Percentiles rank a stretch among this genome's conserved stretches.
Evolutionary conservation across 202 grass and related monocot genomes (phyloP).

Genomic region (Saccharum hybrid): DNA sequence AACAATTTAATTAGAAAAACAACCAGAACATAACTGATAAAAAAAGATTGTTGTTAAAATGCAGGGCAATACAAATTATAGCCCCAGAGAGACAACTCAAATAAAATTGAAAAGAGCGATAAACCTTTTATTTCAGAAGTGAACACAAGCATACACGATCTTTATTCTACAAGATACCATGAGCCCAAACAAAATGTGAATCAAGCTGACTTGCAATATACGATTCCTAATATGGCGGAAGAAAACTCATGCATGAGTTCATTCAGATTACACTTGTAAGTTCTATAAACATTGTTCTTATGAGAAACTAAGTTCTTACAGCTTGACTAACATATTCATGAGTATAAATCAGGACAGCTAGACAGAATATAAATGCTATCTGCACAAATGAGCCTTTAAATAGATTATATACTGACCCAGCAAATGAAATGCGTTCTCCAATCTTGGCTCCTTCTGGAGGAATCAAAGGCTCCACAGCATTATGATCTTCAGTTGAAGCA

Average conservation of each 20-base stretch:
- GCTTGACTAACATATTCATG: slow-evolving; percentile 3
- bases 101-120: neutral
- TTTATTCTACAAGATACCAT: neutral
- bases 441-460: slow-evolving; percentile 88
- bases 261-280: neutral
- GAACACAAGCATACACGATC: neutral
- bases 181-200: neutral
- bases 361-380: slow-evolving; percentile 5
- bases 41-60: slow-evolving; percentile 12
- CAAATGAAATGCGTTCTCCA: slow-evolving; percentile 89
- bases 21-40: neutral
- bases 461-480: slow-evolving; percentile 88
- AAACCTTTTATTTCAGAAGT: slow-evolving; percentile 7
- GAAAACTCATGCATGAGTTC: slow-evolving; percentile 1
- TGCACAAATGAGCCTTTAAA: neutral
- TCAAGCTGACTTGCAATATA: neutral
- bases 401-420: slow-evolving; percentile 62
- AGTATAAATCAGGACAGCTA: neutral
- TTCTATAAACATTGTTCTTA: neutral
- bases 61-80: slow-evolving; percentile 2
- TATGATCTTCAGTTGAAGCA: slow-evolving; percentile 89
- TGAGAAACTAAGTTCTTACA: neutral
- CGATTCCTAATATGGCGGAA: neutral
- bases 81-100: neutral
- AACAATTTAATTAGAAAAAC: slow-evolving; percentile 13